Conservation (phyloP, 306 rosid species). For the Cicer pinnatifidum region DNA sequence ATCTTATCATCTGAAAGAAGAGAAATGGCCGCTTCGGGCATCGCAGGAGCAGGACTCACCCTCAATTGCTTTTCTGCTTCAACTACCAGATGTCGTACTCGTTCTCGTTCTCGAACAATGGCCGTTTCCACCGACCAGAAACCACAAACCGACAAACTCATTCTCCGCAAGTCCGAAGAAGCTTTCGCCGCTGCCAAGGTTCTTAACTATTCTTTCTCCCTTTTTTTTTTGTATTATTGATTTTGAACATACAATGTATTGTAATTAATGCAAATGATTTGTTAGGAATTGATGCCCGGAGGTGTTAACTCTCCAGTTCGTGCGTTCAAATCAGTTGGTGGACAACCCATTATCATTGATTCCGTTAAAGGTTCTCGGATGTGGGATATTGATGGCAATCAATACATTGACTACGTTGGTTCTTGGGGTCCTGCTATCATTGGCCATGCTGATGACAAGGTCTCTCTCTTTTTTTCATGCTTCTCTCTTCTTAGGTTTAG, state of each 20-base stretch:
- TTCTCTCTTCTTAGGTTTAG: not conserved
- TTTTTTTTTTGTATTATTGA: no score
- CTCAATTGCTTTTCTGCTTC: conserved; percentile 45
- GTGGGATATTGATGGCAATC: conserved; percentile 95
- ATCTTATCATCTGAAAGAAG: not conserved
- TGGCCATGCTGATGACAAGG: conserved; percentile 97
- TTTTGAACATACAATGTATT: not conserved
- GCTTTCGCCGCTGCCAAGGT: conserved; percentile 92
- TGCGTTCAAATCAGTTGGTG: conserved; percentile 94
- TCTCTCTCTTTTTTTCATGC: not conserved
- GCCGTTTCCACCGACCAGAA: conserved; percentile 74
- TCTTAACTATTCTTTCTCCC: not conserved
- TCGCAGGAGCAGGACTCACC: conserved; percentile 42
- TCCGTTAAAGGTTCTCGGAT: conserved; percentile 86
- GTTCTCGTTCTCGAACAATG: conserved; percentile 55
- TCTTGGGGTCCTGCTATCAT: conserved; percentile 99
- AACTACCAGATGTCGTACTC: not conserved
- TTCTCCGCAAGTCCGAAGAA: conserved; percentile 78
- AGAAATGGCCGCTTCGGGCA: conserved; percentile 41
- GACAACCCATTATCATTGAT: conserved; percentile 86
- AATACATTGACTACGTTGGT: conserved; percentile 95
- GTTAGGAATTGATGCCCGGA: conserved; percentile 89
- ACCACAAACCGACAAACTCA: conserved; percentile 59
- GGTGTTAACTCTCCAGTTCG: conserved; percentile 97
- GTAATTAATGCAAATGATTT: not conserved